Base-by-base conservation (phyloP, 208 protist species). In the Trypanosoma congolense region DNA sequence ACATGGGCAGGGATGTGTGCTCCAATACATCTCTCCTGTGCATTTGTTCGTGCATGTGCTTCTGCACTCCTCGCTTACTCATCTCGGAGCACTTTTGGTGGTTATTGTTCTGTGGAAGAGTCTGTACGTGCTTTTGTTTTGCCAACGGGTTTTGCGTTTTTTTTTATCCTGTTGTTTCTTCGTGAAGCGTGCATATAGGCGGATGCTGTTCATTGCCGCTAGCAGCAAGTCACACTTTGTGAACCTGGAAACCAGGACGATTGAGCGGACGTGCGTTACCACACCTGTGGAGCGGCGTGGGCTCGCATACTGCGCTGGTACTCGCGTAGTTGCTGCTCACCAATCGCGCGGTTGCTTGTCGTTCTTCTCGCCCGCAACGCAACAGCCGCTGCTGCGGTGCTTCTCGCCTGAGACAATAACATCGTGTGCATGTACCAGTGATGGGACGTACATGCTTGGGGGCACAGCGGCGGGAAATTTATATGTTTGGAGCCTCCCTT, bases 151-250 rank as follows among this genome's bases (percentile, higher is more conserved):
- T 41, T 45, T 54, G 12, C 33, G 29, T 35, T 38, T 40, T 53
- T 19, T 38, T 53, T 53, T 31, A 10, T 4, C 2, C 6, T 14
- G 14, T 41, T 22, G n/a, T 22, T 49, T 43, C 10, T 38, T n/a
- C n/a, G n/a, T n/a, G n/a, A n/a, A n/a, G n/a, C n/a, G n/a, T n/a
- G n/a, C n/a, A n/a, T n/a, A n/a, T n/a, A n/a, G n/a, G n/a, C n/a
- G n/a, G n/a, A 90, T 93, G 86, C 50, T 93, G 10, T 93, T 89
- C 48, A 51, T 93, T 52, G 65, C 83, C 10, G 56, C 61, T 9
- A 70, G 78, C 21, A 70, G 61, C 2, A 65, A 73, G 22, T 79
- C 71, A 4, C 25, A 63, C 41, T 67, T 94, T 44, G 30, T 87
- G 22, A 75, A 90, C 54, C 44, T 86, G 4, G 73, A 77, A 30